Evolutionary conservation across 176 grass and related monocot genomes (phyloP).

Genomic region (Saccharum officinarum): DNA sequence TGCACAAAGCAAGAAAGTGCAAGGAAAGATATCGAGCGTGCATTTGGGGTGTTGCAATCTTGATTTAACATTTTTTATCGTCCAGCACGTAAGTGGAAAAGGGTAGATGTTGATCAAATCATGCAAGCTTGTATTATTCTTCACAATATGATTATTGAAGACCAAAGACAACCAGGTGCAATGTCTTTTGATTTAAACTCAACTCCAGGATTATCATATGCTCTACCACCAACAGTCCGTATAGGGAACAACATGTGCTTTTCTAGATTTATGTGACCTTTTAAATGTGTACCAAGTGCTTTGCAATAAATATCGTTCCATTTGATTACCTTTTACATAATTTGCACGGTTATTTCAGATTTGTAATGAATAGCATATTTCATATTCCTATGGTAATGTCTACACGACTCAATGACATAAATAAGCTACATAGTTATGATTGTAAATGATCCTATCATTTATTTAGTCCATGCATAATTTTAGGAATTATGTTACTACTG

Average conservation of each 20-base stretch:
- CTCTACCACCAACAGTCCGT: background rate
- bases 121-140: background rate
- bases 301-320: background rate
- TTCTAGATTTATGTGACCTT: background rate
- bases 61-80: no score
- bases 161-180: background rate
- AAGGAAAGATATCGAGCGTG: no score
- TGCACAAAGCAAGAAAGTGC: no score
- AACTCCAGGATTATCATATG: background rate
- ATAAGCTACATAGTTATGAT: background rate
- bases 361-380: background rate
- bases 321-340: background rate
- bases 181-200: background rate
- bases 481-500: background rate
- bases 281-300: background rate
- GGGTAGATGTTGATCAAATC: background rate
- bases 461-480: background rate
- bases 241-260: background rate
- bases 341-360: no score
- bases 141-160: conserved; percentile 13
- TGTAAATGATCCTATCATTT: background rate
- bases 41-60: no score
- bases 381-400: background rate
- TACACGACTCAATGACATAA: background rate
- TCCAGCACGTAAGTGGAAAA: background rate